Evolutionary conservation across 2,329 filamentous ascomycete species (phyloP), one percentile per base, ranked within the genome.

Genomic region (Elsinoe ampelina): DNA sequence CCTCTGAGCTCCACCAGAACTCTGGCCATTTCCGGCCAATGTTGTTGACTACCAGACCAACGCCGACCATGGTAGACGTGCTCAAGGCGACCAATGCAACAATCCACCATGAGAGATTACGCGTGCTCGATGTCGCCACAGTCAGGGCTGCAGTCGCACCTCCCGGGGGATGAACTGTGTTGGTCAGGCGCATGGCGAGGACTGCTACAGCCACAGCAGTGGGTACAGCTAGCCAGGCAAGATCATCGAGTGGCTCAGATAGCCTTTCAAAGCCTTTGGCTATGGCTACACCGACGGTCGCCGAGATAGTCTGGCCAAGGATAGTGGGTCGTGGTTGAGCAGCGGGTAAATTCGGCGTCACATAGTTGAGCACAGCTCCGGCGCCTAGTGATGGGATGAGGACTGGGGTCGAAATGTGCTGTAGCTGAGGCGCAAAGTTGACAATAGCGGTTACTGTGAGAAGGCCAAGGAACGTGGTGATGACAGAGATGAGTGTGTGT

Each of bases 131-230:
- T 2, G 72, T 66, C 3, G 71, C 73, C 5, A 70, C 70, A 1
- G 75, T 74, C 20, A 78, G 63, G 1, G 77, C 68, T 1, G 75
- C 75, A 8, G 74, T 76, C 0, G 75, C 75, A 19, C 75, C 75
- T 15, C 75, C 75, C 6, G 75, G 75, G n/a, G 75, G 75, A 61
- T 77, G 75, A 1, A 76, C 70, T 1, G 74, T 77, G 45, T 73
- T 72, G 3, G 75, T 77, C 34, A 75, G 59, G 5, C 72, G 67
- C 75, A 77, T 78, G 12, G 72, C 68, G 20, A 71, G 65, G 5
- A 71, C 74, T 3, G 75, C 70, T 7, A 67, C 61, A 0, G 70
- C 74, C 60, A 73, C 76, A 8, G 69, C 70, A 13, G 75, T 55
- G 0, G 75, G 72, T 1, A 70, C 75, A 2, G 73, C 70, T 1